These are phyloP conservation scores for Mycosphaerella arachidis DNA, from an alignment of 2,329 filamentous ascomycete genomes.

Conservation along the genomic window DNA sequence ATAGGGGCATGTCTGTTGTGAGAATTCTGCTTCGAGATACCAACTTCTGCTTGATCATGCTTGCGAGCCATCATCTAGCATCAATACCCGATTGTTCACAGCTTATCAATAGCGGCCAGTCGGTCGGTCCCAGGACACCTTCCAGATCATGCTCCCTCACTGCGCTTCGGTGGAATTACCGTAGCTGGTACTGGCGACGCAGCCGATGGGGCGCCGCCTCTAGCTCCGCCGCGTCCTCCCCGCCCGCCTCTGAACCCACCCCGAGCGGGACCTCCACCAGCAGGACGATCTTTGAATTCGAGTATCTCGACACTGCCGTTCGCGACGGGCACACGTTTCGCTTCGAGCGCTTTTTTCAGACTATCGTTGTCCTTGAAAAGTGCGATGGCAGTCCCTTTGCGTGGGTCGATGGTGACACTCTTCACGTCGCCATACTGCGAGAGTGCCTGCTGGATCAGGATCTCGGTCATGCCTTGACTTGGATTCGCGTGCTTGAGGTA, in stretches of 20 bases:
- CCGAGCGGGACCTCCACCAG: constrained; percentile 10
- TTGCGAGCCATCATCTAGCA: too few species aligned
- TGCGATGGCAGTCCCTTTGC: constrained; percentile 91
- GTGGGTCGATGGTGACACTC: constrained; percentile 86
- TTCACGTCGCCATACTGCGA: constrained; percentile 68
- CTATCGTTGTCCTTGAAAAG: constrained; percentile 73
- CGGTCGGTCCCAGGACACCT: background rate
- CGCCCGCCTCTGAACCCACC: constrained; percentile 16
- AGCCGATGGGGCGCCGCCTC: constrained; percentile 12
- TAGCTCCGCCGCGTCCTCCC: constrained; percentile 13
- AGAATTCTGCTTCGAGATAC: background rate
- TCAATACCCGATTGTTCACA: background rate
- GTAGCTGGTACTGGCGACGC: background rate
- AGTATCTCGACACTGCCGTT: constrained; percentile 83
- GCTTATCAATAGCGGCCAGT: background rate
- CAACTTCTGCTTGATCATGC: too few species aligned
- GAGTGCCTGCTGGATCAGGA: constrained; percentile 69
- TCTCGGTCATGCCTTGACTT: constrained; percentile 86
- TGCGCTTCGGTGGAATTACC: background rate
- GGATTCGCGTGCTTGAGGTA: constrained; percentile 62
- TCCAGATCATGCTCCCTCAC: background rate
- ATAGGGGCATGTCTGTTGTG: background rate
- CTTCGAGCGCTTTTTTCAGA: constrained; percentile 72
- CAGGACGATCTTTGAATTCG: constrained; percentile 62
- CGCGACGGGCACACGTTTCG: constrained; percentile 75